Conservation (phyloP, 768 basidiomycete genomes). For the Leccinum disarticulatum region DNA sequence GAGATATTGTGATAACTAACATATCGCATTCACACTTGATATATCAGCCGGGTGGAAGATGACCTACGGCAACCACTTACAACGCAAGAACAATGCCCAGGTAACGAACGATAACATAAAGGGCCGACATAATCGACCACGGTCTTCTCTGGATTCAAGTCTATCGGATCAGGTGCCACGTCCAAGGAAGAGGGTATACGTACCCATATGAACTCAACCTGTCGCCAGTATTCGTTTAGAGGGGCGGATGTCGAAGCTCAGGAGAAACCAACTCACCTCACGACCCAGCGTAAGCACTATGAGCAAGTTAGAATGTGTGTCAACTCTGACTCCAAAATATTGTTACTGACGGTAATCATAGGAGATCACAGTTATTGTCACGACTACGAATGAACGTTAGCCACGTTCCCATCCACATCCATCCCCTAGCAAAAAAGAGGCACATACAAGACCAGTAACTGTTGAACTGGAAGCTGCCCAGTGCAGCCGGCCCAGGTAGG, state of each 20-base stretch:
- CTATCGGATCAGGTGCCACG: not conserved
- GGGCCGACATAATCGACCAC: slow-evolving; percentile 10
- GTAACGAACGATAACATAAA: slow-evolving; percentile 10
- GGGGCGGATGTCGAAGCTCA: too few relatives aligned
- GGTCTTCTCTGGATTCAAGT: slow-evolving; percentile 1
- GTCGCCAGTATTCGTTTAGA: not conserved
- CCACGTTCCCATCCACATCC: not conserved
- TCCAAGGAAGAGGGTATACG: not conserved
- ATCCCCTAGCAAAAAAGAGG: not conserved
- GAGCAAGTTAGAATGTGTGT: not conserved
- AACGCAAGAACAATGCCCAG: slow-evolving; percentile 7
- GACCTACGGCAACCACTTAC: slow-evolving; percentile 1
- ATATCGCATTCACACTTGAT: slow-evolving; percentile 3
- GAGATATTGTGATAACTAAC: too few relatives aligned
- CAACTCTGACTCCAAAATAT: not conserved
- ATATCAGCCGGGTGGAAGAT: not conserved
- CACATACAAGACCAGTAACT: slow-evolving; percentile 1
- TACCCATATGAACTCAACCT: slow-evolving; percentile 8
- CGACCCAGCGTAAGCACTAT: slow-evolving; percentile 4
- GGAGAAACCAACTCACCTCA: slow-evolving; percentile 3
- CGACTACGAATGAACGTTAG: slow-evolving; percentile 2
- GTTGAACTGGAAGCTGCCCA: not conserved
- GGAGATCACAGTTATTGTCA: slow-evolving; percentile 1
- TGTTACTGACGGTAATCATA: slow-evolving; percentile 10
- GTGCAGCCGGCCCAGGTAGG: not conserved